phyloP scores from a whole-genome alignment of 306 rosid species.

The Malus fusca region DNA sequence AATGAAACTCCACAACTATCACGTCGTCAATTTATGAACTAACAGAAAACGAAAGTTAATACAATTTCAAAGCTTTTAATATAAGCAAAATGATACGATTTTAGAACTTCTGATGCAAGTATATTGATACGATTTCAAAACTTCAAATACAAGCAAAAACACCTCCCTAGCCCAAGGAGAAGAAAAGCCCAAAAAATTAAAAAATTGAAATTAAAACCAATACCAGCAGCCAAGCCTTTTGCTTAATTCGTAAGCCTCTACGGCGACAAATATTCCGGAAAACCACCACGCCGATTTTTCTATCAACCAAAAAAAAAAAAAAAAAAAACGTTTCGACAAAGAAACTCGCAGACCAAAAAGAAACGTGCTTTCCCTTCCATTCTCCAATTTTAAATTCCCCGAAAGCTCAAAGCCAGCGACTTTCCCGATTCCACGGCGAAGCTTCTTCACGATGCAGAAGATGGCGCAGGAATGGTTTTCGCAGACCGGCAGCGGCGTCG shows the following conservation, averaged over 20 bases:
- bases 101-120: not conserved
- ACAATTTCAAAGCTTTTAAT: no score
- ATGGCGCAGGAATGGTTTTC: conserved; percentile 91
- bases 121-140: no score
- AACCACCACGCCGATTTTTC: not conserved
- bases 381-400: not conserved
- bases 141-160: not conserved
- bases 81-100: not conserved
- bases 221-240: not conserved
- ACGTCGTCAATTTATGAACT: no score
- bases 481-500: conserved; percentile 25
- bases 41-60: no score
- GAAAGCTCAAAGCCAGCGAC: not conserved
- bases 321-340: conserved; percentile 1
- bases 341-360: not conserved
- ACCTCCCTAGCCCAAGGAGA: not conserved
- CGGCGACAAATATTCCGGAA: not conserved
- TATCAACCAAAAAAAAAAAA: not conserved
- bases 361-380: not conserved
- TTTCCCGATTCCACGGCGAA: not conserved
- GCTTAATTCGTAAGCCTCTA: not conserved
- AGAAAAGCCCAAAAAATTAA: not conserved
- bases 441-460: conserved; percentile 42
- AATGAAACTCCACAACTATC: no score
- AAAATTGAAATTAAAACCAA: not conserved